Evolutionary conservation across 768 basidiomycete genomes (phyloP).

Genomic region (Kwoniella sp.): DNA sequence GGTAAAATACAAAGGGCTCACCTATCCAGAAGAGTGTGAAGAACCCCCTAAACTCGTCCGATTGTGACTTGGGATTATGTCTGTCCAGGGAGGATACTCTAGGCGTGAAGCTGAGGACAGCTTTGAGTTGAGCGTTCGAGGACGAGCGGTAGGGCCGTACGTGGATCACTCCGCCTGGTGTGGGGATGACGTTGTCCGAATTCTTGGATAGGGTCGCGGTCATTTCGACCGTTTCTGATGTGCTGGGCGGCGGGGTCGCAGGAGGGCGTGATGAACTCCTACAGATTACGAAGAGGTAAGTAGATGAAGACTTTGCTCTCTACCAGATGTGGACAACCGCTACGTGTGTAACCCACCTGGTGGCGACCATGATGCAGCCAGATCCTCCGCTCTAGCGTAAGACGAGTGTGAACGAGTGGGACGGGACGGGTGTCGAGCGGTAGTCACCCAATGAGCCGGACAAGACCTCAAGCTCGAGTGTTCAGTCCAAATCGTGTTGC

Average conservation of each 20-base stretch:
- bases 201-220: constrained; percentile 23
- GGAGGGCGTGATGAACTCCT: constrained; percentile 4
- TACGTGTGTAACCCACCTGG: background rate
- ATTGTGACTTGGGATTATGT: constrained; percentile 64
- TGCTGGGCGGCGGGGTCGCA: background rate
- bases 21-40: constrained; percentile 82
- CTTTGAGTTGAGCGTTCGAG: constrained; percentile 70
- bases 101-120: constrained; percentile 79
- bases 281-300: background rate
- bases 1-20: too few relatives aligned
- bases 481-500: too few relatives aligned
- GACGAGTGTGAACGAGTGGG: background rate
- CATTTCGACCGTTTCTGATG: constrained; percentile 19
- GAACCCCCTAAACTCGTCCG: constrained; percentile 91
- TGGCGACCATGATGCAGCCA: background rate
- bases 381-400: background rate
- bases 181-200: constrained; percentile 25
- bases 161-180: constrained; percentile 26
- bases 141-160: constrained; percentile 58
- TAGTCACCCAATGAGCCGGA: too few relatives aligned
- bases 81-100: constrained; percentile 81
- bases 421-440: constrained; percentile 1
- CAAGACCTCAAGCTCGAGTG: too few relatives aligned
- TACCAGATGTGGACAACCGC: too few relatives aligned
- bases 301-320: background rate